Percentiles rank a stretch among this genome's conserved stretches.
Conservation (phyloP, 805 yeast species). For the Debaryomyces maramus region DNA sequence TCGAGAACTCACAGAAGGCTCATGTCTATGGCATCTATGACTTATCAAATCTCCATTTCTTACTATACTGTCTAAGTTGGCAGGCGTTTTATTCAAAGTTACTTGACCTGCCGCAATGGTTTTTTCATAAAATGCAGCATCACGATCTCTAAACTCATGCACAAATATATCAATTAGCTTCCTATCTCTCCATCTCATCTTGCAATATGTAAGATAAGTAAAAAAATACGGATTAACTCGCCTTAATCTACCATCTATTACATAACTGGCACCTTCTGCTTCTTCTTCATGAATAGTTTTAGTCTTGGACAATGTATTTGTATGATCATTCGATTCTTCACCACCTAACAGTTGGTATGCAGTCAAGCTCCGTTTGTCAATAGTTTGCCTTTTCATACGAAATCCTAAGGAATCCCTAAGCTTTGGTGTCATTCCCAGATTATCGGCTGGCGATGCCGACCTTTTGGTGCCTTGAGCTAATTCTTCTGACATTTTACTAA, state of each 20-base stretch:
- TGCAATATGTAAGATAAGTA: slow-evolving; percentile 90
- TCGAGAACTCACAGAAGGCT: slow-evolving; percentile 72
- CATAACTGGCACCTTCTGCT: slow-evolving; percentile 57
- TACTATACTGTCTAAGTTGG: slow-evolving; percentile 63
- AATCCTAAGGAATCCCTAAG: slow-evolving; percentile 49
- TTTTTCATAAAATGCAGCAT: slow-evolving; percentile 60
- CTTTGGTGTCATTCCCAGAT: slow-evolving; percentile 4
- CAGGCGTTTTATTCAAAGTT: slow-evolving; percentile 63
- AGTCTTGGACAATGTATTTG: slow-evolving; percentile 18
- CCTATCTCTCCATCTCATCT: slow-evolving; percentile 87
- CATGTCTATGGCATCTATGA: slow-evolving; percentile 84
- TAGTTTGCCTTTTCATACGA: slow-evolving; percentile 42
- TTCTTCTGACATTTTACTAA: slow-evolving; percentile 6
- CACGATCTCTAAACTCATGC: slow-evolving; percentile 80
- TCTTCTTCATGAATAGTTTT: slow-evolving; percentile 54
- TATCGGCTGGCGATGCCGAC: slow-evolving; percentile 9
- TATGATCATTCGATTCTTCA: slow-evolving; percentile 17
- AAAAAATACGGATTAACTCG: slow-evolving; percentile 82
- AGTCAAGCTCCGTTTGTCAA: slow-evolving; percentile 43
- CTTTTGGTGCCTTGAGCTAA: slow-evolving; percentile 10
- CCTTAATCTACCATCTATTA: slow-evolving; percentile 60
- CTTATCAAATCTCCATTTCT: slow-evolving; percentile 80
- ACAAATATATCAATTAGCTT: slow-evolving; percentile 76
- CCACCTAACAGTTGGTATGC: slow-evolving; percentile 45
- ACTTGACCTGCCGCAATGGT: slow-evolving; percentile 64